Conservation (phyloP, 208 protist species). For the Porcisia hertigi region DNA sequence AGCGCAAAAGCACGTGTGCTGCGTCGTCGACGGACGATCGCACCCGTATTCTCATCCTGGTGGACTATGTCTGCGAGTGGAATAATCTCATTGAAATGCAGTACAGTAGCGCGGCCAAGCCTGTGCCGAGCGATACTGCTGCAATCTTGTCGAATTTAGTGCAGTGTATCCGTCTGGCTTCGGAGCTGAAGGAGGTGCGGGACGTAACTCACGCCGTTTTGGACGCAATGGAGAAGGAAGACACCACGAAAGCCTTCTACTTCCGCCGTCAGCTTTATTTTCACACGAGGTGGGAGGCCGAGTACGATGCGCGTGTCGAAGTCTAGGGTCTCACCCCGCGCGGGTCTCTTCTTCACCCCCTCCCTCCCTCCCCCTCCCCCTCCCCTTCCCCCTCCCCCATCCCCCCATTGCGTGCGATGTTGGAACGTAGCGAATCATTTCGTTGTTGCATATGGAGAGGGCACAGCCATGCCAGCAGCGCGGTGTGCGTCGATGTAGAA, state of each 20-base stretch:
- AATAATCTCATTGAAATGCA: conserved; percentile 41
- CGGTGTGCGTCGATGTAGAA: background rate
- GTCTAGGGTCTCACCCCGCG: conserved; percentile 4
- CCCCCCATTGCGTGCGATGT: background rate
- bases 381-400: too few species aligned
- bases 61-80: conserved; percentile 52
- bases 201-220: conserved; percentile 64
- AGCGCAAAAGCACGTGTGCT: conserved; percentile 36
- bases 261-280: conserved; percentile 83
- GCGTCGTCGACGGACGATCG: conserved; percentile 1
- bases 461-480: background rate
- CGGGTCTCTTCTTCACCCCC: background rate
- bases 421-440: background rate
- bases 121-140: conserved; percentile 38
- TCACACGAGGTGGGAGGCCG: conserved; percentile 70
- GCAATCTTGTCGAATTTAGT: conserved; percentile 81
- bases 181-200: conserved; percentile 72
- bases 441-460: background rate
- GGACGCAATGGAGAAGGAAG: conserved; percentile 28
- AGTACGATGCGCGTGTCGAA: conserved; percentile 70
- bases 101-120: conserved; percentile 26
- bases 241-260: conserved; percentile 56
- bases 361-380: background rate
- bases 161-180: conserved; percentile 71
- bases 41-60: conserved; percentile 38